Conservation (phyloP, 345 rosid genomes). For the Populus alba region DNA sequence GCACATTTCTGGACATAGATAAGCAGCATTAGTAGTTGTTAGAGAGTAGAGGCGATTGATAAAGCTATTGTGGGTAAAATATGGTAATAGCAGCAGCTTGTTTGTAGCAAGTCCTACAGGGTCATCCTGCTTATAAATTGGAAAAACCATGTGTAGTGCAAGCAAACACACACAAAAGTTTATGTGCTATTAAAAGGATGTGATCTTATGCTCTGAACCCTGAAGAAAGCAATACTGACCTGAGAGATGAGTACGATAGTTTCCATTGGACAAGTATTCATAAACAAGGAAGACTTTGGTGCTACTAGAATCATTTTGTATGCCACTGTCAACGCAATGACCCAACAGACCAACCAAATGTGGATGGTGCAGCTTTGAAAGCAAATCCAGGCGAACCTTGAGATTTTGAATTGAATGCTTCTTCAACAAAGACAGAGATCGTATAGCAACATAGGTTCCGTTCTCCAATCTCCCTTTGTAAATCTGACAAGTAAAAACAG, state of each 20-base stretch:
- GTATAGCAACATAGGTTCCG: slow-evolving; percentile 67
- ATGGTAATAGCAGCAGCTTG: neutral
- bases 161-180: neutral
- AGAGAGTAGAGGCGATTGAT: neutral
- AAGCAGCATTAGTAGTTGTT: neutral
- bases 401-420: slow-evolving; percentile 72
- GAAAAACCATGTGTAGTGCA: neutral
- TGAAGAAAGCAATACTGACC: slow-evolving; percentile 41
- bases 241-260: slow-evolving; percentile 68
- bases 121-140: neutral
- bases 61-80: neutral
- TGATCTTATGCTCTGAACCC: neutral
- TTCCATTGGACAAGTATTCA: slow-evolving; percentile 67
- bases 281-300: slow-evolving; percentile 67
- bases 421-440: slow-evolving; percentile 55
- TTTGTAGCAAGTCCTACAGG: neutral
- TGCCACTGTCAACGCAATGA: slow-evolving; percentile 58
- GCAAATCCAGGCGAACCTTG: slow-evolving; percentile 62
- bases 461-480: slow-evolving; percentile 77
- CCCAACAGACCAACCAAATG: slow-evolving; percentile 83
- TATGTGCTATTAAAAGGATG: neutral
- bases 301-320: slow-evolving; percentile 45
- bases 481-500: slow-evolving; percentile 48
- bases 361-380: slow-evolving; percentile 89
- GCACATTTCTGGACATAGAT: slow-evolving; percentile 46